A percentile compares a stretch with the other conserved stretches of the same genome.
These are phyloP conservation scores for Tricholoma sp. DNA, from an alignment of 768 basidiomycete genomes.

Conservation along the genomic window DNA sequence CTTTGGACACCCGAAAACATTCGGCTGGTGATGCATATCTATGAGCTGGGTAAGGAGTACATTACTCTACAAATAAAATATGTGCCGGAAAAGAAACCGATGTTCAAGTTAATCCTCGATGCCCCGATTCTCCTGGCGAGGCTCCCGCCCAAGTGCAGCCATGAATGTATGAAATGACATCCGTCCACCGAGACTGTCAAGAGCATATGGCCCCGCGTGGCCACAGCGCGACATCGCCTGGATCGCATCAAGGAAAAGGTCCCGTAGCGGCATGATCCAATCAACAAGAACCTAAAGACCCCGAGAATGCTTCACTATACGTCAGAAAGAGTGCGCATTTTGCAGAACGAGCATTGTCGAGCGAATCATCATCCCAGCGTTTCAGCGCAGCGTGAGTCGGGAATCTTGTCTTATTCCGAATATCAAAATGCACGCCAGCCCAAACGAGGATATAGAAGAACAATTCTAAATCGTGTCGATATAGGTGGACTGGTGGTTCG, in stretches of 20 bases:
- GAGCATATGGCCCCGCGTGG: not conserved
- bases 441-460: constrained; percentile 8
- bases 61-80: too few relatives aligned
- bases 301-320: too few relatives aligned
- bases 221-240: not conserved
- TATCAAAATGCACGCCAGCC: constrained; percentile 3
- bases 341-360: not conserved
- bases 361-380: not conserved
- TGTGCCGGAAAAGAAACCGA: too few relatives aligned
- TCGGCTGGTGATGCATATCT: too few relatives aligned
- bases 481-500: not conserved
- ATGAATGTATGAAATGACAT: too few relatives aligned
- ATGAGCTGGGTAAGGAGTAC: too few relatives aligned
- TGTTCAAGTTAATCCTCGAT: too few relatives aligned
- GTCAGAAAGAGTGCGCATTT: not conserved
- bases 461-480: constrained; percentile 6
- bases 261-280: constrained; percentile 10
- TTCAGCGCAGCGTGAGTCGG: not conserved
- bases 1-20: too few relatives aligned
- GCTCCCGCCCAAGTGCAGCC: too few relatives aligned
- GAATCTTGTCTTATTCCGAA: not conserved
- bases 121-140: too few relatives aligned
- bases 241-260: not conserved
- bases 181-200: too few relatives aligned
- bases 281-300: constrained; percentile 1